These are phyloP conservation scores for Leucogyrophana mollusca DNA, from an alignment of 768 basidiomycete species.

Conservation along the genomic window DNA sequence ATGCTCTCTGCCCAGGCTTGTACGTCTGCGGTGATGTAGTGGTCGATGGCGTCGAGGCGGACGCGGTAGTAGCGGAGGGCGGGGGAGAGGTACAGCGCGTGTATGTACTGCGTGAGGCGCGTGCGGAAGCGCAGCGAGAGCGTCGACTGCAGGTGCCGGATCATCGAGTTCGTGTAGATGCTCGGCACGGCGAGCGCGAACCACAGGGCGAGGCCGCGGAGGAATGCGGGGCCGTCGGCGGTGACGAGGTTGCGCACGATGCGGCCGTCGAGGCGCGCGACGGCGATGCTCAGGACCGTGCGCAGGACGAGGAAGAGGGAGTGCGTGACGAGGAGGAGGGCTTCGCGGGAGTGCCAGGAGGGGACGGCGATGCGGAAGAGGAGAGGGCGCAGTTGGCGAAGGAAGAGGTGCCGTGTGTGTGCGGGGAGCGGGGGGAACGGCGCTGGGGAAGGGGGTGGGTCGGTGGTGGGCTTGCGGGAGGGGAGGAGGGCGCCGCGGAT, in stretches of 20 bases:
- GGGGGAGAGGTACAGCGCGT: conserved; percentile 89
- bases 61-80: conserved; percentile 68
- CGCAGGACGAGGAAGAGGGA: conserved; percentile 83
- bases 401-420: conserved; percentile 65
- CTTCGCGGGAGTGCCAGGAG: conserved; percentile 63
- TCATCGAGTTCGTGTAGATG: conserved; percentile 96
- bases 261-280: conserved; percentile 85
- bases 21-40: conserved; percentile 92
- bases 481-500: conserved; percentile 43
- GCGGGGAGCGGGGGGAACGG: conserved; percentile 53
- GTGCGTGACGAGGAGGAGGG: conserved; percentile 71
- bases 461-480: conserved; percentile 17
- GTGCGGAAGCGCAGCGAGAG: conserved; percentile 82
- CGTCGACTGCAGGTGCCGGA: conserved; percentile 85
- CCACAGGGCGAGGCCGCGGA: conserved; percentile 83
- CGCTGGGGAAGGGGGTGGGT: conserved; percentile 62
- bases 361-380: conserved; percentile 71
- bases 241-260: conserved; percentile 89
- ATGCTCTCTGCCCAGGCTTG: conserved; percentile 86
- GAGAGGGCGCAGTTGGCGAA: conserved; percentile 73
- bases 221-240: conserved; percentile 81
- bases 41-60: conserved; percentile 76
- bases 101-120: conserved; percentile 84
- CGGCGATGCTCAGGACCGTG: conserved; percentile 84
- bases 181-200: conserved; percentile 89